Base-by-base conservation (phyloP, 2,329 filamentous ascomycete genomes). In the Arthrobotrys pseudoclavata region DNA sequence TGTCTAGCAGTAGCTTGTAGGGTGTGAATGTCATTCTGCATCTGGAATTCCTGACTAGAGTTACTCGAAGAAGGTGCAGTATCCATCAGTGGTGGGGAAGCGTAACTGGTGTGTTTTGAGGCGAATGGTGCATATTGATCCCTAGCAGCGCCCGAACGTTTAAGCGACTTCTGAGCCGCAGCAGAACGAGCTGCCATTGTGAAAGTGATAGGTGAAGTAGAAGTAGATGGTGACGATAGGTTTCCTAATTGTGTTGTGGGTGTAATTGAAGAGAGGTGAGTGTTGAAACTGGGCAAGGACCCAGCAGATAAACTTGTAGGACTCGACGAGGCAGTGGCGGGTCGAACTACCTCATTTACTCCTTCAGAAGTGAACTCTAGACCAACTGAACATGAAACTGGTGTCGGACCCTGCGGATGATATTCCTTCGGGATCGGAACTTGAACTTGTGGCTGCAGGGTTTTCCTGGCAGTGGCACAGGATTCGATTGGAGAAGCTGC, bases 111-210 rank as follows among this genome's bases (percentile, higher is more conserved):
- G 13, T 71, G 61, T 68, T 68, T 52, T 4, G 42, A 29, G 15
- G 61, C 31, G 48, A 62, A 77, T 4, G 67, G 53, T 24, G 31
- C n/a, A 57, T 77, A 71, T 40, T 77, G 74, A 9, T 77, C 74
- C 42, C 74, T 61, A 15, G 67, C 10, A 37, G 67, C 74, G 20
- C 74, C 74, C 0, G 50, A 47, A 22, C 74, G 67, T 40, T 71
- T 77, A 6, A 77, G 61, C 67, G 74, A 77, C 67, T 77, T 77
- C 47, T 77, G 74, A 22, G 74, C 74, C 47, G 74, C 67, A 29
- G 67, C 67, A 26, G 74, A 77, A 42, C 74, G 74, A 67, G 74
- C 74, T 53, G 74, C 74, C 74, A 77, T 77, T 45, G 57, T 50
- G 31, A 47, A 20, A 13, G 1, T 10, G 29, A 47, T 63, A 4